Evolutionary conservation across 805 yeast genomes (phyloP), one percentile per base, ranked within the genome.

Genomic region (Metahyphopichia silvanorum): DNA sequence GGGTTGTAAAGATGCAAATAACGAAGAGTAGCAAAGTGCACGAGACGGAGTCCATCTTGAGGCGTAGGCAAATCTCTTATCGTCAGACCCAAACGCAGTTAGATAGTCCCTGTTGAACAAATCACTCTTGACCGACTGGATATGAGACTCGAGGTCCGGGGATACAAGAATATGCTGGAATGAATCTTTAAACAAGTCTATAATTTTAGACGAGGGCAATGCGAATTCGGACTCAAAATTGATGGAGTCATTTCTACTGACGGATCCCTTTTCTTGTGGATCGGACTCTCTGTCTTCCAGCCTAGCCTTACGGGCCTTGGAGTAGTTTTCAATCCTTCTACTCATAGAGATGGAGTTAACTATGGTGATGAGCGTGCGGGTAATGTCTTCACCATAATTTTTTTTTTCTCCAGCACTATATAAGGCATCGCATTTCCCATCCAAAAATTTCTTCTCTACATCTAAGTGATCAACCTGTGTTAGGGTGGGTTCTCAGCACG

Each of bases 21-120:
- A 64, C 1, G 87, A 76, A 2, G 82, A 56, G 51, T 87, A 87
- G 1, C 86, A 79, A 28, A 86, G 63, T 0, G 95, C 80, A 35
- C 96, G 63, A 0, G 93, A 76, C 0, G 96, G 89, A 0, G 93
- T 73, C 96, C 96, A 87, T 44, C 96, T 63, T 14, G 81, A 74
- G 13, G 80, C 84, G 48, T 87, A 87, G 0, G 94, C 95, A 40
- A 71, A 73, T 32, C 94, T 66, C 43, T 82, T 79, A 28, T 64
- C 70, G 32, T 73, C 79, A 31, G 63, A 58, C 34, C 74, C 74
- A 53, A 88, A 87, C 1, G 96, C 96, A 8, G 64, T 60, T 4
- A 69, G 35, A 51, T 86, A 87, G 39, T 86, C 79, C 44, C 96
- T 61, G 32, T 85, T 74, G 53, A 63, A 87, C 13, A 87, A 62